These are phyloP conservation scores for Prunella vulgaris DNA, from an alignment of 257 asterid species.

Conservation along the genomic window DNA sequence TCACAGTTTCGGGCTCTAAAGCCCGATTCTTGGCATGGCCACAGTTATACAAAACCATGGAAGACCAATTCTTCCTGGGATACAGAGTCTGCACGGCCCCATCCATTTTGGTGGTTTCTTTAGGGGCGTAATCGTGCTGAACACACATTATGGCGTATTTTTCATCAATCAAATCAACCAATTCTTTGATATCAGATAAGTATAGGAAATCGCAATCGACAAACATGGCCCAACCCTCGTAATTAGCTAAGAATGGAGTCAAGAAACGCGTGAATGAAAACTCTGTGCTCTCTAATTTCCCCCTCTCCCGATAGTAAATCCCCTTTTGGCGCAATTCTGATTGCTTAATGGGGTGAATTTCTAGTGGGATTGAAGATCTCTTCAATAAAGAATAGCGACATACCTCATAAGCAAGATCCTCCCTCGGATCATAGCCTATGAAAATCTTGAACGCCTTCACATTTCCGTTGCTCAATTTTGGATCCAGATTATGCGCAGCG, in stretches of 20 bases:
- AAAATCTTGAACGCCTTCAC: constrained; percentile 45
- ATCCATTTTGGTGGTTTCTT: constrained; percentile 84
- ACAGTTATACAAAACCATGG: constrained; percentile 86
- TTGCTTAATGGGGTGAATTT: constrained; percentile 69
- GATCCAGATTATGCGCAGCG: background rate
- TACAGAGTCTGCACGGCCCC: constrained; percentile 80
- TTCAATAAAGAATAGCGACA: constrained; percentile 58
- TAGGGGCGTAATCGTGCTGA: constrained; percentile 80
- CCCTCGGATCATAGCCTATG: constrained; percentile 77
- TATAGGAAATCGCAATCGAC: constrained; percentile 85
- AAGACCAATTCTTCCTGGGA: constrained; percentile 94
- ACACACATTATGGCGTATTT: constrained; percentile 81
- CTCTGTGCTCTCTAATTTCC: constrained; percentile 80
- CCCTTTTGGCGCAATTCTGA: constrained; percentile 59
- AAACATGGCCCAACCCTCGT: constrained; percentile 87
- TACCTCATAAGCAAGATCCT: constrained; percentile 76
- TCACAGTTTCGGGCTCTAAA: constrained; percentile 69
- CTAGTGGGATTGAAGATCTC: constrained; percentile 72
- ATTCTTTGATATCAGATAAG: constrained; percentile 56
- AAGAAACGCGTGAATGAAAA: constrained; percentile 76
- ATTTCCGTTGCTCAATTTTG: constrained; percentile 13
- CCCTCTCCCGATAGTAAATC: constrained; percentile 75
- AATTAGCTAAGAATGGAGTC: constrained; percentile 60
- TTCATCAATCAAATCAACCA: constrained; percentile 55
- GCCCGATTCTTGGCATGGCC: constrained; percentile 58